Conservation (phyloP, 768 basidiomycete species). For the Collybiopsis confluens region DNA sequence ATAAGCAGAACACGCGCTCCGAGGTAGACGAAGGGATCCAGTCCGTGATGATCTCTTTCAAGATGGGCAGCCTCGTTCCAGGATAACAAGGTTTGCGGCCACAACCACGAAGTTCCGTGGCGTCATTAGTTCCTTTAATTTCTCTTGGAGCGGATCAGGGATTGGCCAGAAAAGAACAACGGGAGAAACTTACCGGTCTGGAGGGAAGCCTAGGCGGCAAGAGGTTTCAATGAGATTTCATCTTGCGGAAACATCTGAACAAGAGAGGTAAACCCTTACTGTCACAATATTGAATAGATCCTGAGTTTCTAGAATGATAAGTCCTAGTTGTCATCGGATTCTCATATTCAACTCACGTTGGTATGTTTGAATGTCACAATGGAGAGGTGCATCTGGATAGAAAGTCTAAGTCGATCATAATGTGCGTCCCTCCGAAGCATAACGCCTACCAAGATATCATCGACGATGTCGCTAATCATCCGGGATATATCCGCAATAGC, state of each 20-base stretch:
- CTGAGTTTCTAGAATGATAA: too few relatives aligned
- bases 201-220: too few relatives aligned
- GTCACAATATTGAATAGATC: too few relatives aligned
- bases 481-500: not conserved
- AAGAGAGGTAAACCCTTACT: too few relatives aligned
- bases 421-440: not conserved
- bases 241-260: too few relatives aligned
- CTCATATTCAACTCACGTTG: too few relatives aligned
- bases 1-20: not conserved
- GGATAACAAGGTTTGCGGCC: not conserved
- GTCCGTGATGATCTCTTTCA: not conserved
- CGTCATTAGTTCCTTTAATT: not conserved
- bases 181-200: too few relatives aligned
- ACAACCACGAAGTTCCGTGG: not conserved
- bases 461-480: not conserved
- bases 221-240: too few relatives aligned
- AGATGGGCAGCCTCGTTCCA: not conserved
- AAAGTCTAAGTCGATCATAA: not conserved
- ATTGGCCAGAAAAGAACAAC: too few relatives aligned
- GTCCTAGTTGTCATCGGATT: too few relatives aligned
- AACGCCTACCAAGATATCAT: not conserved
- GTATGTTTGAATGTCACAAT: not conserved
- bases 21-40: not conserved
- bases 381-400: not conserved
- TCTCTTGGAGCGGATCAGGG: not conserved